A percentile compares a stretch with the other conserved stretches of the same genome.
Conservation (phyloP, 495 filamentous ascomycete species). For the Tuber melanosporum region DNA sequence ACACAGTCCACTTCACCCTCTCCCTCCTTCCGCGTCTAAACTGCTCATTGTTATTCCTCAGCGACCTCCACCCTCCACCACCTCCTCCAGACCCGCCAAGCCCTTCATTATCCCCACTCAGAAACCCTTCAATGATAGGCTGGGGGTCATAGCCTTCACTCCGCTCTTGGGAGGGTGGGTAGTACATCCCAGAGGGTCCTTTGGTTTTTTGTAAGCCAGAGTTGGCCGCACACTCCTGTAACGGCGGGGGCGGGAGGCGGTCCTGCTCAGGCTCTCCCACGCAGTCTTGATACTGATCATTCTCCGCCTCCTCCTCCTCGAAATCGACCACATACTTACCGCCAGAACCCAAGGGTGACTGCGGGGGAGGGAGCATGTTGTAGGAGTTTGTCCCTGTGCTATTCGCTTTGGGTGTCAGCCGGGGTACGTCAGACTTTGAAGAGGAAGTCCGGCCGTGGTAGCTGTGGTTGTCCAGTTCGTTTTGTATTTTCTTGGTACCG, state of each 20-base stretch:
- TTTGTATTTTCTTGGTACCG: not conserved
- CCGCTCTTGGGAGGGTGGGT: not conserved
- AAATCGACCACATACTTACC: not conserved
- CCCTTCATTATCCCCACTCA: not conserved
- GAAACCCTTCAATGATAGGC: not conserved
- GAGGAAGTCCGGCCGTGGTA: not conserved
- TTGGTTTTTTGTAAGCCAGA: not conserved
- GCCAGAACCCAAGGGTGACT: not conserved
- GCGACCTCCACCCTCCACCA: not conserved
- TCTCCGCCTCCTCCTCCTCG: not conserved
- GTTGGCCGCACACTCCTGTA: not conserved
- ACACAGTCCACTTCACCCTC: not conserved
- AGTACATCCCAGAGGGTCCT: not conserved
- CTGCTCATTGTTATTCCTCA: not conserved
- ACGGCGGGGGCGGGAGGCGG: not conserved
- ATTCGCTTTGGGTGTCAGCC: not conserved
- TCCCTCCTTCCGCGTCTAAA: not conserved
- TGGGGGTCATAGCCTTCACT: not conserved
- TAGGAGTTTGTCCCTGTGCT: not conserved
- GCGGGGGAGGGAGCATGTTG: not conserved
- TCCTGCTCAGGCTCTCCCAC: not conserved
- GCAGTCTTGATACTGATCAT: not conserved
- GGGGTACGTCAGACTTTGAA: not conserved
- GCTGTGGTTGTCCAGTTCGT: not conserved
- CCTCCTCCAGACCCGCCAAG: not conserved